Percentiles rank a stretch among this genome's conserved stretches.
Evolutionary conservation across 2,329 filamentous ascomycete genomes (phyloP).

Genomic region (Aspergillus texensis): DNA sequence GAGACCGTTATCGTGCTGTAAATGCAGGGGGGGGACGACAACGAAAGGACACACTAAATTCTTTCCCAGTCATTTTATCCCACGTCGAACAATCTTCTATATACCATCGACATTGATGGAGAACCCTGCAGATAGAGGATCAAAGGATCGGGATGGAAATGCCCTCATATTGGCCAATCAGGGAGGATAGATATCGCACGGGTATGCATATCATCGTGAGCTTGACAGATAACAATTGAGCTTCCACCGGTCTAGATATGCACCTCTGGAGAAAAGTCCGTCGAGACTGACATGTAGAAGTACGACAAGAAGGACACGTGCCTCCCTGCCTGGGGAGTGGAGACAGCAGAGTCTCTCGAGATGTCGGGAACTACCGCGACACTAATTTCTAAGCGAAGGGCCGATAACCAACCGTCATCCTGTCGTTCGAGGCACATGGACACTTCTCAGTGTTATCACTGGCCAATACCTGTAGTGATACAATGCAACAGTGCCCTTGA

Average conservation of each 20-base stretch:
- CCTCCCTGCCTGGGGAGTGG: neutral
- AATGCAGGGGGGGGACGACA: neutral
- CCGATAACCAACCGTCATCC: neutral
- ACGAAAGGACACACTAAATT: neutral
- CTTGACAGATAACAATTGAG: neutral
- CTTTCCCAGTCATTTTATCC: neutral
- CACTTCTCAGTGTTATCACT: neutral
- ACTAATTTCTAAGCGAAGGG: neutral
- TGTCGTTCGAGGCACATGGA: constrained; percentile 7
- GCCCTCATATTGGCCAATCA: neutral
- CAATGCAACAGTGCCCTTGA: neutral
- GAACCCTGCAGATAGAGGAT: neutral
- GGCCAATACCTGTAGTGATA: neutral
- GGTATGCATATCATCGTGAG: neutral
- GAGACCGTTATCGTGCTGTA: neutral
- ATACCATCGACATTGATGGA: neutral
- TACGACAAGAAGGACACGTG: neutral
- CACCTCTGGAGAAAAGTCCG: neutral
- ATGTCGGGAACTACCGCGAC: constrained; percentile 7
- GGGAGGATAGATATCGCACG: neutral
- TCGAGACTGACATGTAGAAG: neutral
- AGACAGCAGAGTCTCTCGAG: neutral
- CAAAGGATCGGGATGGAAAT: neutral
- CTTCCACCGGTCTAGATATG: neutral
- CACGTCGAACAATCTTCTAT: neutral